Evolutionary conservation across 208 protist genomes (phyloP), one percentile per base, ranked within the genome.

Genomic region (Leishmania guyanensis): DNA sequence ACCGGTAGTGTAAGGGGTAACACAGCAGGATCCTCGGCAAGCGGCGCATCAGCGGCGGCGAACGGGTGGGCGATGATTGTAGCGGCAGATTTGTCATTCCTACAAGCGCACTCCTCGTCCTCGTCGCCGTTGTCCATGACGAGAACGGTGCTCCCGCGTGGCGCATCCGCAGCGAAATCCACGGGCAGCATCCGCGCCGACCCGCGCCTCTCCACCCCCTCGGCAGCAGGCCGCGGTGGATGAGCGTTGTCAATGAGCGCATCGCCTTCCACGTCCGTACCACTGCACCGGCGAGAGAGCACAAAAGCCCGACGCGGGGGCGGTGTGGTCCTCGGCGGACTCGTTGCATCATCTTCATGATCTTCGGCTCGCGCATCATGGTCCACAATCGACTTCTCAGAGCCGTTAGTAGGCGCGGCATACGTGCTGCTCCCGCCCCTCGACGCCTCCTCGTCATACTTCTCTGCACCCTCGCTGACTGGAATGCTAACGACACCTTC

Each of bases 261-360:
- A 36, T 68, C 73, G 56, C 26, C 54, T 36, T 26, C 50, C 51
- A 33, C 43, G 68, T 68, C 70, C 2, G 71, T 54, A 46, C 53
- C 62, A 33, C 83, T 82, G 86, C 56, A 83, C 6, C 77, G 77
- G 9, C 82, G 82, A 16, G 90, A 85, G 46, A 93, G 84, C 73
- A 93, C 86, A 73, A 93, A 90, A 51, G 90, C 87, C 3, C 82
- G 85, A 10, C 90, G 90, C 17, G 88, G 90, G 22, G 87, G 90
- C 29, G 90, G 90, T 12, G 88, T 93, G 43, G 46, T 50, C 39
- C 78, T 75, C 20, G 29, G 66, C 36, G 17, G 51, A 43, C 73
- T 50, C 33, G 29, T 54, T 26, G 22, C 68, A 73, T 54, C 68
- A n/a, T 53, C 39, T 20, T 14, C 36, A 46, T 71, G 26, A 29